Evolutionary conservation across 192 early-diverging fungal species (phyloP), one percentile per base, ranked within the genome.

Genomic region (Chytriomyces hyalinus): DNA sequence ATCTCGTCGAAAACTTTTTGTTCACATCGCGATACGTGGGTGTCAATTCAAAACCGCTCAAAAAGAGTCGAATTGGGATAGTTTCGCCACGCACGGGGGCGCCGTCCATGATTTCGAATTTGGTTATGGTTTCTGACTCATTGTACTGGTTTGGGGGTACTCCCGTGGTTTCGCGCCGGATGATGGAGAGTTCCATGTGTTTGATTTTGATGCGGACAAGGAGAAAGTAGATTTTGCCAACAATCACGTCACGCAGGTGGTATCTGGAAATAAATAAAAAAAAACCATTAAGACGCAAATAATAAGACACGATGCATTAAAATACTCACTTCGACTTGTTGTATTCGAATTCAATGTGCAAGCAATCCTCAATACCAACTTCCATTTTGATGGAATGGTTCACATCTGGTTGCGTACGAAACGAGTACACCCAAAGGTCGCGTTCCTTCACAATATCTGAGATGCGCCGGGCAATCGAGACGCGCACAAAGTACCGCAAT

Each of bases 101-200:
- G 11, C 98, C 98, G 81, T 99, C 98, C 98, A 99, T 99, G 78
- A 99, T 99, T 81, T 99, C 98, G 83, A 98, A 99, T 82, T 96
- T 97, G 57, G 96, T 98, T 53, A 99, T 93, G 0, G 96, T 98
- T 83, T 99, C 98, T 83, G 93, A 95, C 85, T 99, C 98, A 81
- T 98, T 98, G 86, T 97, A 97, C 80, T 97, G 93, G 79, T 98
- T 98, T 24, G 95, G 96, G 62, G 94, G 95, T 77, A 77, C 92
- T 15, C 97, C 98, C 6, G 97, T 98, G 2, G 96, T 96, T 84
- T 99, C 98, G 20, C 98, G 88, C 13, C 96, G 91, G 68, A 99
- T 97, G 70, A 99, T 98, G 43, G 95, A 96, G 61, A 99, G 88
- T 78, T 99, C 98, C 98, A 99, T 99, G 79, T 98, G 92, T 83